Conservation (phyloP, 1,284 basidiomycete species). For the Trichosporon inkin region DNA sequence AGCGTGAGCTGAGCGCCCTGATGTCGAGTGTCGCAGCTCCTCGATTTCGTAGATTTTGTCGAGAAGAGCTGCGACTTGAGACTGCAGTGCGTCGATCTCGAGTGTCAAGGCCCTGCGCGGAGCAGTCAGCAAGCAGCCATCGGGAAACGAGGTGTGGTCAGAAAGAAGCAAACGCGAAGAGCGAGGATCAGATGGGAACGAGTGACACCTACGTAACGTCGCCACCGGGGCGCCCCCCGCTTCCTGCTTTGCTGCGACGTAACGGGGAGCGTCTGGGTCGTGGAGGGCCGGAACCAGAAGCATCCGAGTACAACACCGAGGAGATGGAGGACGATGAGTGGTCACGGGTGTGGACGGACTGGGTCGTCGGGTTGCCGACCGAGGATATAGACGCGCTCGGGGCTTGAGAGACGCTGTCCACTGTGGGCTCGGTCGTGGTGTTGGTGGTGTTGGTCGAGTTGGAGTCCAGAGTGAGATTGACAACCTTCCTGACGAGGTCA, state of each 20-base stretch:
- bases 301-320: constrained; percentile 13
- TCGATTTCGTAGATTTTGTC: constrained; percentile 39
- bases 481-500: constrained; percentile 6
- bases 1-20: constrained; percentile 54
- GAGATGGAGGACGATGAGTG: constrained; percentile 17
- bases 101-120: constrained; percentile 10
- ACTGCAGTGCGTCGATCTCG: constrained; percentile 24
- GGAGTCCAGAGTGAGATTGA: constrained; percentile 3
- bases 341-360: constrained; percentile 7
- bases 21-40: constrained; percentile 43
- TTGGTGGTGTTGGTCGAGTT: constrained; percentile 3
- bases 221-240: neutral
- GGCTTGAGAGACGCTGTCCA: constrained; percentile 2
- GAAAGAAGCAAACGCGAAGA: neutral
- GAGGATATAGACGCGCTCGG: constrained; percentile 5
- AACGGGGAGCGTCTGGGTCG: constrained; percentile 16
- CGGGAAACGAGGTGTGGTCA: too few relatives aligned
- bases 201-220: constrained; percentile 12
- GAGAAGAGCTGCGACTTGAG: constrained; percentile 27
- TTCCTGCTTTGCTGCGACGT: constrained; percentile 2
- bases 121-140: constrained; percentile 14
- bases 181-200: neutral
- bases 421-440: neutral
- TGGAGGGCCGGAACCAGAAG: constrained; percentile 12
- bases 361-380: neutral